Evolutionary conservation across 2,329 filamentous ascomycete genomes (phyloP).

Genomic region (Sporothrix phasma): DNA sequence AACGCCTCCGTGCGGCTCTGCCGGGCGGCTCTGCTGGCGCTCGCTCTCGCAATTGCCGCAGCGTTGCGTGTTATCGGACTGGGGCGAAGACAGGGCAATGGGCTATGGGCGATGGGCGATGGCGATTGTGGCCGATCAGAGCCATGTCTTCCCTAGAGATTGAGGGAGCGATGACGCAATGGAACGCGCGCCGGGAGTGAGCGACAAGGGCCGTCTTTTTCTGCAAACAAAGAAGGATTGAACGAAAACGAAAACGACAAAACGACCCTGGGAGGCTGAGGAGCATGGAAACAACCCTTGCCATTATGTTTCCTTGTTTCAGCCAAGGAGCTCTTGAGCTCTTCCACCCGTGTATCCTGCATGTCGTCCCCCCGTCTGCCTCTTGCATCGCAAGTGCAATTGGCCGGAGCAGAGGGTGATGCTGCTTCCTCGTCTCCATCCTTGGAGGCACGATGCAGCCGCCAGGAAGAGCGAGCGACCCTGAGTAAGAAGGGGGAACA

Average conservation of each 20-base stretch:
- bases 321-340: neutral
- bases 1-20: no score
- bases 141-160: neutral
- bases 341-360: no score
- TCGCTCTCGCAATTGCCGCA: neutral
- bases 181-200: neutral
- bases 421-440: neutral
- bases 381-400: neutral
- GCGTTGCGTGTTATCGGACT: neutral
- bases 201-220: neutral
- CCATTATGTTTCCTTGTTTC: neutral
- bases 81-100: no score
- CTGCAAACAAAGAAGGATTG: neutral
- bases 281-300: neutral
- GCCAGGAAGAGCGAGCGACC: neutral
- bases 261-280: neutral
- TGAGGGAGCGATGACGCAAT: conserved; percentile 8
- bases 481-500: neutral
- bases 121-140: neutral
- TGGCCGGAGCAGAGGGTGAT: neutral
- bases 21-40: neutral
- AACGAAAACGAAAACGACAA: neutral
- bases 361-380: no score
- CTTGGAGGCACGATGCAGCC: neutral
- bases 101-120: neutral